Evolutionary conservation across 2,329 filamentous ascomycete genomes (phyloP).

Genomic region (Epichloe festucae): DNA sequence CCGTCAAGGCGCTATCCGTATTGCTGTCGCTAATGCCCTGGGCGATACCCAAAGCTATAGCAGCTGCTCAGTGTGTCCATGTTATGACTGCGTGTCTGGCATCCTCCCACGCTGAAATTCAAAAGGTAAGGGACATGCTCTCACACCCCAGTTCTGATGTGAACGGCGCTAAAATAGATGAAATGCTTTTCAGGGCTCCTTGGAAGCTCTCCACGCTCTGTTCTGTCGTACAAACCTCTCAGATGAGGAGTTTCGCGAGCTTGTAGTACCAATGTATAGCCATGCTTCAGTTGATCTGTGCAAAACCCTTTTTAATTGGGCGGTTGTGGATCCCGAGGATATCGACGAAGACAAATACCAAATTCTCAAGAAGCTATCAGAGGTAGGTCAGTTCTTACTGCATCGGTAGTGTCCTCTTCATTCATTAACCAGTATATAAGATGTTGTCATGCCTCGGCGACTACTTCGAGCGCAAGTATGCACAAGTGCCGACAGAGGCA

Average conservation of each 20-base stretch:
- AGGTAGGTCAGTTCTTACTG: slow-evolving; percentile 40
- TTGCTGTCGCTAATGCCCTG: slow-evolving; percentile 72
- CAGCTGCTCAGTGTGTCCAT: slow-evolving; percentile 55
- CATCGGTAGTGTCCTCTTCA: not conserved
- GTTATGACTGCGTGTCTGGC: slow-evolving; percentile 61
- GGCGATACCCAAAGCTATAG: slow-evolving; percentile 74
- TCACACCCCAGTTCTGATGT: not conserved
- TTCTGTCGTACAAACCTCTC: slow-evolving; percentile 64
- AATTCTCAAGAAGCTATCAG: slow-evolving; percentile 84
- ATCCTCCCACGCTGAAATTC: slow-evolving; percentile 55
- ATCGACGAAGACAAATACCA: slow-evolving; percentile 87
- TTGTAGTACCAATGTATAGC: slow-evolving; percentile 70
- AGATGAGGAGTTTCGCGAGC: slow-evolving; percentile 63
- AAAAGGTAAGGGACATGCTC: slow-evolving; percentile 41
- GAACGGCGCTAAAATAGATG: not conserved
- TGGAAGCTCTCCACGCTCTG: slow-evolving; percentile 73
- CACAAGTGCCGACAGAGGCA: slow-evolving; percentile 46
- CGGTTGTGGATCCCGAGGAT: slow-evolving; percentile 63
- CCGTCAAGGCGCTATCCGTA: slow-evolving; percentile 63
- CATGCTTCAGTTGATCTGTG: slow-evolving; percentile 59
- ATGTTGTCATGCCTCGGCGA: slow-evolving; percentile 75
- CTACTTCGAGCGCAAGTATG: slow-evolving; percentile 68
- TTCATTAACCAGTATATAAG: slow-evolving; percentile 27
- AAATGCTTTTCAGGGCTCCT: slow-evolving; percentile 43
- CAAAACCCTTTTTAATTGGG: slow-evolving; percentile 66